Evolutionary conservation across 2,329 filamentous ascomycete genomes (phyloP), one percentile per base, ranked within the genome.

Genomic region (Ampelomyces quisqualis): DNA sequence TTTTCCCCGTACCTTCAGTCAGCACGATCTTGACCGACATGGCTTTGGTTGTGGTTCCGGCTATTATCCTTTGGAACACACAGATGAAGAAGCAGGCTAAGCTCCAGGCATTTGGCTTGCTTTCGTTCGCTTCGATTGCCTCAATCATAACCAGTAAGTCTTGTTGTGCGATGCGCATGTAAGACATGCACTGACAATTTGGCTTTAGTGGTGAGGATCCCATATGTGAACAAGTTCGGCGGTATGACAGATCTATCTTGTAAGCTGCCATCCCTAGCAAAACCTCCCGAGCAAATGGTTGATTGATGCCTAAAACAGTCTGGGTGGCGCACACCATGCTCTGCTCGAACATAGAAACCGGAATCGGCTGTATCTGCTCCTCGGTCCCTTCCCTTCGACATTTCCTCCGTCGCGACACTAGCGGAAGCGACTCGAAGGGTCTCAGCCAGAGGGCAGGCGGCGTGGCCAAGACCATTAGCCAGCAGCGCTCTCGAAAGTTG

Each of bases 331-430:
- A 57, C 31, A 57, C 40, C 11, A 47, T 57, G 44, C 47, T 57
- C 19, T 57, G 47, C 28, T 57, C 54, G 10, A 57, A 57, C 29
- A 48, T 57, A 31, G 54, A 57, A 46, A 57, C 52, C 6, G 54
- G 52, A 17, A 55, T 57, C 14, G 54, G 51, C 3, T 57, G 54
- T 35, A 44, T 57, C 7, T 52, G 51, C 1, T 51, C 52, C 4
- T 55, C 52, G 1, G 31, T 57, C 7, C 51, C 54, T 2, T 55
- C 54, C 0, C 30, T 57, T 2, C 47, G 54, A 7, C 50, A 54
- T 30, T 47, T 46, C 34, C 43, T 57, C 21, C 45, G 45, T 6
- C 34, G 37, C 34, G 37, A 40, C 14, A n/a, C 18, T 11, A 34
- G 20, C 13, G 43, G 45, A 4, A 42, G 48, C 28, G 45, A 47